A percentile compares a stretch with the other conserved stretches of the same genome.
These are phyloP conservation scores for Collybiopsis luxurians DNA, from an alignment of 768 basidiomycete species.

Conservation along the genomic window DNA sequence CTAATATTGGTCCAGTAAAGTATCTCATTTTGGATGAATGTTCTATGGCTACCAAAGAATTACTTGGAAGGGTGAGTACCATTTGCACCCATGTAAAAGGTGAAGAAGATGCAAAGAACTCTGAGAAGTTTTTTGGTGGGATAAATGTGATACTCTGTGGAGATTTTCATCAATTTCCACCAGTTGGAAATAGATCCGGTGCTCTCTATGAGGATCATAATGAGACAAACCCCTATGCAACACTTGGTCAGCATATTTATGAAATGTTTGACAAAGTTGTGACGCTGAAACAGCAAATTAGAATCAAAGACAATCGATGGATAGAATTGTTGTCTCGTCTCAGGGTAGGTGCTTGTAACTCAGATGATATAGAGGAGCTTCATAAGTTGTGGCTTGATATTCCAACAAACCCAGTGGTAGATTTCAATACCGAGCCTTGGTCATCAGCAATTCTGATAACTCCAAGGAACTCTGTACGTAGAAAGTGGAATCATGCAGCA, in stretches of 20 bases:
- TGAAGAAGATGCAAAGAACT: not conserved
- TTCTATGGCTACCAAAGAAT: slow-evolving; percentile 29
- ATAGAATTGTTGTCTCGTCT: slow-evolving; percentile 23
- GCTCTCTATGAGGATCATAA: slow-evolving; percentile 3
- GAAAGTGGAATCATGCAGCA: slow-evolving; percentile 25
- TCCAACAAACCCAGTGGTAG: not conserved
- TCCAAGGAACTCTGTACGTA: slow-evolving; percentile 25
- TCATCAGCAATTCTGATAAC: slow-evolving; percentile 22
- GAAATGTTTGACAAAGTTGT: slow-evolving; percentile 27
- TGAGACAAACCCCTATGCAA: too few species aligned
- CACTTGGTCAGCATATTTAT: slow-evolving; percentile 21
- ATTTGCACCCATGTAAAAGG: slow-evolving; percentile 14
- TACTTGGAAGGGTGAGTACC: slow-evolving; percentile 19
- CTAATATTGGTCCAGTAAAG: slow-evolving; percentile 10
- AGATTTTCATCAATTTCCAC: slow-evolving; percentile 34
- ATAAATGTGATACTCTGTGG: slow-evolving; percentile 30
- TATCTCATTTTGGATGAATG: slow-evolving; percentile 34
- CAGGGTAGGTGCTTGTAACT: slow-evolving; percentile 18
- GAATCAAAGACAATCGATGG: slow-evolving; percentile 29
- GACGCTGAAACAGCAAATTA: slow-evolving; percentile 29
- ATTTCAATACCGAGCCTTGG: slow-evolving; percentile 22
- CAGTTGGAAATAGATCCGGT: slow-evolving; percentile 12
- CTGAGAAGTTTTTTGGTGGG: slow-evolving; percentile 20
- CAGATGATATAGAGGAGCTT: slow-evolving; percentile 24
- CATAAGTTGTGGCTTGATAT: slow-evolving; percentile 18